Conservation (phyloP, 108 stramenopile genomes). For the Aurantiochytrium sp. region DNA sequence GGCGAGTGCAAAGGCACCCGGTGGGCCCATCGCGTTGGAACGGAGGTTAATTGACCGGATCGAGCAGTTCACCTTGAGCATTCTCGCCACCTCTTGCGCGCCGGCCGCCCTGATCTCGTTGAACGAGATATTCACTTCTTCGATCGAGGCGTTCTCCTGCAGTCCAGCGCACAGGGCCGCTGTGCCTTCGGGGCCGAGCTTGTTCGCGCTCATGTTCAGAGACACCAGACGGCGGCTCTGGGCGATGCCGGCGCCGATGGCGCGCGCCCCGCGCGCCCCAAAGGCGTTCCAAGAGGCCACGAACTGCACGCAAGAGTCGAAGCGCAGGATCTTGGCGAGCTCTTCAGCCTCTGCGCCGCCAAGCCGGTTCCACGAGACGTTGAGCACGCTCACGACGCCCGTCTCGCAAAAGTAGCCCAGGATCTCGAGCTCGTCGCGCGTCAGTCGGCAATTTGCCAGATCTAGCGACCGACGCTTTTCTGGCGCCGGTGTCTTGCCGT, state of each 20-base stretch:
- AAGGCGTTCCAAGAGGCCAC: background rate
- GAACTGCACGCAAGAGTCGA: background rate
- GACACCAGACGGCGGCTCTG: background rate
- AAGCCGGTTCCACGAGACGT: background rate
- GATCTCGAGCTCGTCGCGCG: background rate
- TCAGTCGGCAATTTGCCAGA: background rate
- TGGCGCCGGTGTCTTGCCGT: background rate
- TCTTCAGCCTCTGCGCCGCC: background rate
- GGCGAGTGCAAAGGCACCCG: background rate
- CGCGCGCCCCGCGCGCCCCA: background rate
- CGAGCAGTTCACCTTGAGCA: background rate
- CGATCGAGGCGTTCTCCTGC: background rate
- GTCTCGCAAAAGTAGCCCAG: background rate
- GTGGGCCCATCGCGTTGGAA: background rate
- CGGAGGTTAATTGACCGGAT: background rate
- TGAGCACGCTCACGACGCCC: background rate
- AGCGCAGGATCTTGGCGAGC: background rate
- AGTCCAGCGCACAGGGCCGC: background rate
- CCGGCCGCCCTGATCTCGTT: background rate
- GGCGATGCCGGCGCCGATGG: background rate
- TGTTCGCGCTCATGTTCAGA: background rate
- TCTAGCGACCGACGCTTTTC: background rate
- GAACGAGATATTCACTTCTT: background rate
- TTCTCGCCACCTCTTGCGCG: background rate
- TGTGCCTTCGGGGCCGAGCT: background rate